phyloP scores from a whole-genome alignment of 345 rosid species.

The Lepidium aucheri region DNA sequence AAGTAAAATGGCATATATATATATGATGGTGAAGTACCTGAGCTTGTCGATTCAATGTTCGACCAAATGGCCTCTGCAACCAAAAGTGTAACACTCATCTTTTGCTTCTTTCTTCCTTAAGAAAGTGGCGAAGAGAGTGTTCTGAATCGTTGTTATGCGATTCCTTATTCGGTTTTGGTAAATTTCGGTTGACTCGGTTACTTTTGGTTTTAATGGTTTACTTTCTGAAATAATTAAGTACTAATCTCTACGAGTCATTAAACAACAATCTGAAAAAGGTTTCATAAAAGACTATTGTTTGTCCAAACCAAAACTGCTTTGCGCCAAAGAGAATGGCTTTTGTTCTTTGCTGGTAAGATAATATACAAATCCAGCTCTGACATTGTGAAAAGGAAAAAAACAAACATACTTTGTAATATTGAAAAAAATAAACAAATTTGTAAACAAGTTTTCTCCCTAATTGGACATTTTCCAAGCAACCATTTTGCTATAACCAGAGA shows the following conservation, averaged over 20 bases:
- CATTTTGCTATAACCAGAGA: not conserved
- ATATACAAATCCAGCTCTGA: conserved; percentile 17
- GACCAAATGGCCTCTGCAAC: conserved; percentile 61
- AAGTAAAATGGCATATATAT: not conserved
- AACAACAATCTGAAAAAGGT: not conserved
- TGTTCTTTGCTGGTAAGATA: conserved; percentile 19
- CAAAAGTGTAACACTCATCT: conserved; percentile 32
- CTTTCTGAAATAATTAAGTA: not conserved
- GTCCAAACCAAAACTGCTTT: conserved; percentile 14
- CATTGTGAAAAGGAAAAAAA: not conserved
- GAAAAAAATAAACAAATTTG: conserved; percentile 19
- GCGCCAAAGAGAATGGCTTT: not conserved
- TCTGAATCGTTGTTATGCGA: not conserved
- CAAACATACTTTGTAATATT: not conserved
- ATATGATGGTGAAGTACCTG: conserved; percentile 27
- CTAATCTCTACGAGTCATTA: not conserved
- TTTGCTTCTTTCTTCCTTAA: not conserved
- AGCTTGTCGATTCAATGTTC: conserved; percentile 42
- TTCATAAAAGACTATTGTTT: not conserved
- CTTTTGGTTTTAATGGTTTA: not conserved
- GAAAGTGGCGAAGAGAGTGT: not conserved
- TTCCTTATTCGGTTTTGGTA: not conserved
- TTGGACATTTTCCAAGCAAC: not conserved
- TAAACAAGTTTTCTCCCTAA: conserved; percentile 17
- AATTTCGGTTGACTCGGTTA: not conserved